Percentiles rank a stretch among this genome's conserved stretches.
These are phyloP conservation scores for Trichoderma oligosporum DNA, from an alignment of 2,329 filamentous ascomycete species.

Conservation along the genomic window DNA sequence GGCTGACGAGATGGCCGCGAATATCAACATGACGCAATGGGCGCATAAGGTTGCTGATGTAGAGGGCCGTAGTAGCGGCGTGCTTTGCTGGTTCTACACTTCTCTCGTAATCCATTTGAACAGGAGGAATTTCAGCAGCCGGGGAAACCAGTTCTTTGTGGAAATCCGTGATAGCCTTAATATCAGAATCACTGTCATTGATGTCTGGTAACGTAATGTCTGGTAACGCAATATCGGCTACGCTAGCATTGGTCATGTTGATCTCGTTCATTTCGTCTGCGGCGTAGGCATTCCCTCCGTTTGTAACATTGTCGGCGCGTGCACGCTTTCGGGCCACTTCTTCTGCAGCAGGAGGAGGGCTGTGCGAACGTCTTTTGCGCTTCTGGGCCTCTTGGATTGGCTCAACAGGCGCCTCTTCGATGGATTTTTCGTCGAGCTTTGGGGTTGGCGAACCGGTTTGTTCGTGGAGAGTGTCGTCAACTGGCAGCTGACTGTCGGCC, in stretches of 20 bases:
- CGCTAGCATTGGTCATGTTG: background rate
- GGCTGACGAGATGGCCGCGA: constrained; percentile 61
- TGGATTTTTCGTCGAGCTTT: constrained; percentile 14
- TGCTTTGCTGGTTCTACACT: constrained; percentile 59
- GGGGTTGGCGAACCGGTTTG: background rate
- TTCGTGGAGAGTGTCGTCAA: background rate
- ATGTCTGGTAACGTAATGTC: background rate
- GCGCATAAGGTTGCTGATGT: constrained; percentile 87
- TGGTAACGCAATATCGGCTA: background rate
- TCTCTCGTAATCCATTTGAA: constrained; percentile 34
- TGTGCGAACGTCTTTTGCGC: constrained; percentile 63
- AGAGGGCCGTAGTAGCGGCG: constrained; percentile 71
- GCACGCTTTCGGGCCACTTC: constrained; percentile 54
- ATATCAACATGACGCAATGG: constrained; percentile 69
- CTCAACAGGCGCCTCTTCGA: background rate
- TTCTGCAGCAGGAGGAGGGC: constrained; percentile 53
- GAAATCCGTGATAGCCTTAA: background rate
- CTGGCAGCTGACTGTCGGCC: constrained; percentile 7
- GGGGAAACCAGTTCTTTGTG: background rate
- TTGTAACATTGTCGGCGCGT: constrained; percentile 36
- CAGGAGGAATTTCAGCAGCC: background rate
- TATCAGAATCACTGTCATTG: background rate
- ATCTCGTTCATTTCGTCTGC: constrained; percentile 17
- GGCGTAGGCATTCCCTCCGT: constrained; percentile 9
- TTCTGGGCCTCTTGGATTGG: constrained; percentile 50